Percentiles rank a stretch among this genome's conserved stretches.
Evolutionary conservation across 225 moss, liverwort and hornwort genomes (phyloP).

Genomic region (Pseudisothecium myosuroides): DNA sequence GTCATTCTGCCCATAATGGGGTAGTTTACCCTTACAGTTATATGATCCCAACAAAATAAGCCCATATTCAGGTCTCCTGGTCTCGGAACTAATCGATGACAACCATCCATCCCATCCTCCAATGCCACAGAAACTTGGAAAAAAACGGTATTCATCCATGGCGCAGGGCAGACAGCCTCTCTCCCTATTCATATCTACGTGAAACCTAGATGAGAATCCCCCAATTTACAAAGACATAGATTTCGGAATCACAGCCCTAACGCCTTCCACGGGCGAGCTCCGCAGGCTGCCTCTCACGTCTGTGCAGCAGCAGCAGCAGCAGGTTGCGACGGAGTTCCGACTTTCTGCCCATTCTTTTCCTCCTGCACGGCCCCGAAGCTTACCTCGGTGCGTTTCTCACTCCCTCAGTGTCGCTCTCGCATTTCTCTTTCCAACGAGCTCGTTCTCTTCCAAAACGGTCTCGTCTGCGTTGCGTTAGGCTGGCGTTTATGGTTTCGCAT

Average conservation of each 20-base stretch:
- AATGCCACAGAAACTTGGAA: neutral
- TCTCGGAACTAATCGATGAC: neutral
- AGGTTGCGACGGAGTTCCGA: neutral
- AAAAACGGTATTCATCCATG: neutral
- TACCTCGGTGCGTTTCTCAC: neutral
- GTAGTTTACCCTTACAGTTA: too few relatives aligned
- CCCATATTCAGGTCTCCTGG: neutral
- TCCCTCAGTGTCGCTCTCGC: neutral
- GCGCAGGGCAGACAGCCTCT: neutral
- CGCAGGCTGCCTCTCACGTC: neutral
- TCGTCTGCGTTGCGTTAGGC: neutral
- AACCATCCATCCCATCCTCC: neutral
- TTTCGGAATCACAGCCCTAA: neutral
- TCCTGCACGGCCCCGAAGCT: neutral
- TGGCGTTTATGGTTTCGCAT: neutral
- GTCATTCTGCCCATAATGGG: too few relatives aligned
- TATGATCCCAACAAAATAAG: too few relatives aligned
- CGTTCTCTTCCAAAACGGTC: neutral
- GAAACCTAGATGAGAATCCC: fast-evolving
- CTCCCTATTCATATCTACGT: neutral
- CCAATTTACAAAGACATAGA: fast-evolving
- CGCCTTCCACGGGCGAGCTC: neutral
- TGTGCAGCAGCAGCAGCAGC: neutral
- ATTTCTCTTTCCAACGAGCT: neutral
- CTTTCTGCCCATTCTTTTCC: neutral